Evolutionary conservation across 2,329 filamentous ascomycete genomes (phyloP).

Genomic region (Westerdykella sp.): DNA sequence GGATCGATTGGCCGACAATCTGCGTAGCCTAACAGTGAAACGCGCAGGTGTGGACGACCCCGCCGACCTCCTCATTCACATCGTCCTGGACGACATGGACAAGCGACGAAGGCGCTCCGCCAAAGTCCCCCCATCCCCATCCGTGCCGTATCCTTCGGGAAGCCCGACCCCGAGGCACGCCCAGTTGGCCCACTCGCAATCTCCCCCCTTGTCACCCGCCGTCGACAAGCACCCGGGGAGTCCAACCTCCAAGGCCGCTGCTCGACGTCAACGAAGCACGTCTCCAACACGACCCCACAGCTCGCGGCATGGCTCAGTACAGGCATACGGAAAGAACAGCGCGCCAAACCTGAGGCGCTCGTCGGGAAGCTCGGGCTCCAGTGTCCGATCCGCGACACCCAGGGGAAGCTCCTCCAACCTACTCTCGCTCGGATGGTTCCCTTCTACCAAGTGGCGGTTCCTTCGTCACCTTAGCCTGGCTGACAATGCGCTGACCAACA

Average conservation of each 20-base stretch:
- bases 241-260: slow-evolving; percentile 36
- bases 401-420: slow-evolving; percentile 72
- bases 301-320: slow-evolving; percentile 63
- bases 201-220: slow-evolving; percentile 44
- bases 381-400: slow-evolving; percentile 50
- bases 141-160: slow-evolving; percentile 58
- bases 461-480: slow-evolving; percentile 84
- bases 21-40: slow-evolving; percentile 83
- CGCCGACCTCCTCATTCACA: slow-evolving; percentile 81
- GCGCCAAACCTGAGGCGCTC: slow-evolving; percentile 75
- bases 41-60: slow-evolving; percentile 84
- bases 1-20: slow-evolving; percentile 87
- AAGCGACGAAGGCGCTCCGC: slow-evolving; percentile 81
- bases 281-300: slow-evolving; percentile 73
- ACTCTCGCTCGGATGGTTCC: slow-evolving; percentile 63
- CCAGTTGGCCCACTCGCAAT: slow-evolving; percentile 64
- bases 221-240: slow-evolving; percentile 44
- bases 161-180: slow-evolving; percentile 59
- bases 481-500: slow-evolving; percentile 81
- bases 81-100: slow-evolving; percentile 95
- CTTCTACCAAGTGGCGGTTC: slow-evolving; percentile 89
- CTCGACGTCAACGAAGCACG: slow-evolving; percentile 60
- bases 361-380: slow-evolving; percentile 89
- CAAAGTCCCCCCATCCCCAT: slow-evolving; percentile 76
- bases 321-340: slow-evolving; percentile 58